These are phyloP conservation scores for Nakataea oryzae DNA, from an alignment of 2,329 filamentous ascomycete species.

Conservation along the genomic window DNA sequence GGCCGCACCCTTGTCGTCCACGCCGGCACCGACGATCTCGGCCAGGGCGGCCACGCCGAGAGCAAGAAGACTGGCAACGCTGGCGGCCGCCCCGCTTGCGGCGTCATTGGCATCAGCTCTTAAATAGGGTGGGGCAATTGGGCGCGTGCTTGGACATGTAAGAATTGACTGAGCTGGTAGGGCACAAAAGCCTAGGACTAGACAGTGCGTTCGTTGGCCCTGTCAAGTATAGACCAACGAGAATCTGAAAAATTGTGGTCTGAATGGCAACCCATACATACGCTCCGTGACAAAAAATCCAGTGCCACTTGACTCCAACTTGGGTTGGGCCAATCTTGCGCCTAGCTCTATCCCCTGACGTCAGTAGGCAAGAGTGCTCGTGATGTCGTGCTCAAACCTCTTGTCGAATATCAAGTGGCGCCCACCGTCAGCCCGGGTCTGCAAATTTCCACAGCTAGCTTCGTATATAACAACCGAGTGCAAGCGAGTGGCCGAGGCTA, in stretches of 20 bases:
- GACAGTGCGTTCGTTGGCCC: neutral
- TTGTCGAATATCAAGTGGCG: too few relatives aligned
- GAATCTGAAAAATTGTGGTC: neutral
- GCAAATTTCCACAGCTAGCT: too few relatives aligned
- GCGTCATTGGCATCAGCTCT: slow-evolving; percentile 82
- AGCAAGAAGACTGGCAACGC: slow-evolving; percentile 98
- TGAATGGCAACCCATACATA: neutral
- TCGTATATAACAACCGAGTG: too few relatives aligned
- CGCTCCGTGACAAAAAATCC: neutral
- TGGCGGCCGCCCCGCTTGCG: slow-evolving; percentile 85
- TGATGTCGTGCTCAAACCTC: too few relatives aligned
- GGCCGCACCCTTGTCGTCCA: slow-evolving; percentile 95
- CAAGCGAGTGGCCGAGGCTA: too few relatives aligned
- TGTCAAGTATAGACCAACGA: neutral
- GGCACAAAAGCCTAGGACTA: neutral
- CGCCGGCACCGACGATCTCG: slow-evolving; percentile 91
- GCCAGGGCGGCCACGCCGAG: slow-evolving; percentile 84
- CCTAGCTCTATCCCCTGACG: too few relatives aligned
- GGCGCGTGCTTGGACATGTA: neutral
- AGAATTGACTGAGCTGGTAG: too few relatives aligned
- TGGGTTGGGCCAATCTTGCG: neutral
- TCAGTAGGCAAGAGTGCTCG: too few relatives aligned
- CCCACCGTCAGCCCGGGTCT: too few relatives aligned
- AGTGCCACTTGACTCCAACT: neutral
- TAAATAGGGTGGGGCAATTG: slow-evolving; percentile 28